Base-by-base conservation (phyloP, 2,329 filamentous ascomycete genomes). In the Botrytis galanthina region DNA sequence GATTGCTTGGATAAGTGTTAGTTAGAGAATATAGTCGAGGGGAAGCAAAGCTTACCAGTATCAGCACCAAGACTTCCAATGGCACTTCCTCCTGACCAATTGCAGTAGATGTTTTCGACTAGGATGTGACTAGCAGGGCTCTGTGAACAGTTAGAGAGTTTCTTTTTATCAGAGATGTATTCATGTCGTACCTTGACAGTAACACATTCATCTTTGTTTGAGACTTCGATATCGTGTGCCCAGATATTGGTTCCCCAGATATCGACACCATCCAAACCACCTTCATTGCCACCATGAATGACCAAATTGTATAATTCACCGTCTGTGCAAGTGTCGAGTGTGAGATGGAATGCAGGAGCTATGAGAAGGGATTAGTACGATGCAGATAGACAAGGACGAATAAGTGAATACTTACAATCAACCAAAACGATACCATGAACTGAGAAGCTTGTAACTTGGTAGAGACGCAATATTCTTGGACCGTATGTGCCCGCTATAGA, bases 171-270 rank as follows among this genome's bases (percentile, higher is more conserved):
- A 22, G 51, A 18, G 10, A 61, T 1, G 4, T 35, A 39, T 51
- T 10, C 7, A 35, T 66, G 20, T 3, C 62, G 16, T 60, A 73
- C 64, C 84, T 87, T 89, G 74, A 88, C 85, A 3, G 87, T 88
- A 0, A 89, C 86, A 78, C 87, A 89, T 78, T 90, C 88, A 77
- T 90, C 87, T 80, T 88, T 89, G 84, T 90, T 90, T 37, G 88
- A 88, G 9, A 90, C 87, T 82, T 86, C 86, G 61, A 89, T 83
- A 78, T 90, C 88, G 77, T 90, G 88, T 66, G 89, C 82, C 84
- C 86, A 87, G 71, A 89, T 84, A 76, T 89, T 89, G 62, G 80
- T 84, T 20, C 84, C 84, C 81, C 83, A 87, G 6, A 89, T 83
- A 77, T 89, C 86, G 73, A 89, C 83, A 4, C 88, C 88, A 77